A percentile compares a stretch with the other conserved stretches of the same genome.
phyloP scores from a whole-genome alignment of 108 stramenopile genomes.

The Phaeodactylum tricornutum region DNA sequence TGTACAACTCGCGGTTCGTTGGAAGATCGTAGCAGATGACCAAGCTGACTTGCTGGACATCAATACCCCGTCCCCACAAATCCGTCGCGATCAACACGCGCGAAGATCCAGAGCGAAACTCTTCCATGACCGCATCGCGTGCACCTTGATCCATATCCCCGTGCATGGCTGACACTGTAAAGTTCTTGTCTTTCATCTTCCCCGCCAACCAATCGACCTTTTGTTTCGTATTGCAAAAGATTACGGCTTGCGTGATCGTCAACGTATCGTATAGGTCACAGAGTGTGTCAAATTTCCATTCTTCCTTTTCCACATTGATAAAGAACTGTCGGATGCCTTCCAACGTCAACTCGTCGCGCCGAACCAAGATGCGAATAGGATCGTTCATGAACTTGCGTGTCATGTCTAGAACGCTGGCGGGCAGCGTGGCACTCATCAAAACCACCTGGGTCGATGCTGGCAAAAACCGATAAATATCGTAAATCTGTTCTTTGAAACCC shows the following conservation, averaged over 20 bases:
- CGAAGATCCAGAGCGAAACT: slow-evolving; percentile 92
- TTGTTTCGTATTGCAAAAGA: slow-evolving; percentile 96
- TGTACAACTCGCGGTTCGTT: slow-evolving; percentile 94
- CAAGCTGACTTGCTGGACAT: slow-evolving; percentile 98
- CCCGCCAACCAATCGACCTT: slow-evolving; percentile 96
- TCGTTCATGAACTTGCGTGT: slow-evolving; percentile 97
- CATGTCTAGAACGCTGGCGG: slow-evolving; percentile 93
- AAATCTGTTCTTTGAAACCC: slow-evolving; percentile 99
- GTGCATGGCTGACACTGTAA: slow-evolving; percentile 97
- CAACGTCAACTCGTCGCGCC: slow-evolving; percentile 96
- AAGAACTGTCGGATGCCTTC: slow-evolving; percentile 98
- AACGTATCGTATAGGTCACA: slow-evolving; percentile 98
- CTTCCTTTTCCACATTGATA: slow-evolving; percentile 96
- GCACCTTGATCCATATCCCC: slow-evolving; percentile 94
- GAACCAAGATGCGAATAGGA: slow-evolving; percentile 93
- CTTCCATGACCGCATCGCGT: slow-evolving; percentile 94
- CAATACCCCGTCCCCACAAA: slow-evolving; percentile 97
- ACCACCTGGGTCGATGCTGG: slow-evolving; percentile 92
- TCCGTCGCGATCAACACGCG: slow-evolving; percentile 98
- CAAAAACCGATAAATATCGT: slow-evolving; percentile 96
- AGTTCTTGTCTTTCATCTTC: slow-evolving; percentile 93
- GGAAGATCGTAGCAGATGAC: slow-evolving; percentile 98
- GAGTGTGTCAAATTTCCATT: slow-evolving; percentile 99
- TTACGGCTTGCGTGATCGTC: slow-evolving; percentile 98
- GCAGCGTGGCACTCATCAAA: slow-evolving; percentile 92